Evolutionary conservation across 306 rosid species (phyloP), one percentile per base, ranked within the genome.

Genomic region (Castanospermum australe): DNA sequence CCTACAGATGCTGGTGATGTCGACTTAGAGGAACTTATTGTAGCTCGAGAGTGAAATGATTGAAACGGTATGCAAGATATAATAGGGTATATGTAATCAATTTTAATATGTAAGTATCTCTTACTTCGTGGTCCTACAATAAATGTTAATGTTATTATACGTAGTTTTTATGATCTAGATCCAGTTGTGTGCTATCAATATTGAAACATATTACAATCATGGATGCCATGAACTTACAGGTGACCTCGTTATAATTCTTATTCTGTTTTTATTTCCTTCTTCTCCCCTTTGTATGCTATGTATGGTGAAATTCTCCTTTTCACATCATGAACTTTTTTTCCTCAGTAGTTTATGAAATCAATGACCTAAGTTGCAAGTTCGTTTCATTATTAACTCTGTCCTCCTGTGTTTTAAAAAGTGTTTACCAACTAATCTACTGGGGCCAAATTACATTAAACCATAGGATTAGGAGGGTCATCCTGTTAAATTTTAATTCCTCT

Each of bases 1-100:
- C 92, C 92, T 45, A 39, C 85, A 22, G 90, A 89, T 71, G 14
- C 38, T n/a, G 86, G 88, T 4, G 61, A 77, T 71, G 84, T 71
- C 36, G 85, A 82, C 73, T 24, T 84, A 2, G 92, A 73, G 77
- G 98, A 94, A 84, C 98, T 94, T 50, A 94, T 94, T 38, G 98
- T 94, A 28, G 92, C 96, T 61, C 85, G 86, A 22, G 89, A 87
- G 41, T 62, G 47, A 35, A 57, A 47, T 51, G 44, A 65, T 50
- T 65, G 80, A 64, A 45, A 79, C 44, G 82, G 72, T 68, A 67
- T 73, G 73, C 44, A 32, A 70, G 21, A 64, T 71, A 30, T 57
- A 50, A 71, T 41, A 52, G 67, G 41, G 25, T 41, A 24, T 59
- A 33, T 82, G 82, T 44, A 44, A 63, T 79, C 84, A 70, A 48